Evolutionary conservation across 2,329 filamentous ascomycete genomes (phyloP).

Genomic region (Xylariaceae sp.): DNA sequence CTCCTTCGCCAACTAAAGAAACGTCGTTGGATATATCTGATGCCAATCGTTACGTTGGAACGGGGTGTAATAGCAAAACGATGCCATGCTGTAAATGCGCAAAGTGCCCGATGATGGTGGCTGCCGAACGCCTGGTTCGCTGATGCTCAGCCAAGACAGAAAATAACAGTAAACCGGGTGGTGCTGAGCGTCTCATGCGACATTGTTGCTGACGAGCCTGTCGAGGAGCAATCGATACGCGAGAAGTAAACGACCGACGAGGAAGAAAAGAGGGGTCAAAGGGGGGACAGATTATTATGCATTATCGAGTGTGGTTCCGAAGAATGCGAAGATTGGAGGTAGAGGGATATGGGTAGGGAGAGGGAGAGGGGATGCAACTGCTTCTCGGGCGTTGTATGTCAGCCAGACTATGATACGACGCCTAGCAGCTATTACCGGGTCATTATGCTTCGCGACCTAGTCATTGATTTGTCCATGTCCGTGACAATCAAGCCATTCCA

Average conservation of each 20-base stretch:
- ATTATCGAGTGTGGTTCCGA: constrained; percentile 22
- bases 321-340: not conserved
- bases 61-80: constrained; percentile 6
- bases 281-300: constrained; percentile 20
- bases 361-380: not conserved
- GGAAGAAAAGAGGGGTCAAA: constrained; percentile 11
- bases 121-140: constrained; percentile 25
- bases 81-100: constrained; percentile 19
- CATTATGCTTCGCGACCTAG: not conserved
- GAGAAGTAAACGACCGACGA: constrained; percentile 17
- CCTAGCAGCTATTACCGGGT: not conserved
- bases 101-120: constrained; percentile 14
- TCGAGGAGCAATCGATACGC: constrained; percentile 18
- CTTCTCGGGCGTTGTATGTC: not conserved
- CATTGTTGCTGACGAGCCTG: constrained; percentile 20
- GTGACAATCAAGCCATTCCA: not conserved
- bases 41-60: constrained; percentile 8
- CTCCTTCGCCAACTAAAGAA: constrained; percentile 2
- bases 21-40: constrained; percentile 15
- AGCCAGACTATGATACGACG: not conserved
- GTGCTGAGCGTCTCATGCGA: constrained; percentile 13
- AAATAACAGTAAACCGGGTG: constrained; percentile 5
- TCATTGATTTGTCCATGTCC: not conserved
- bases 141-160: constrained; percentile 20
- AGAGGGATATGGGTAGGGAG: too few relatives aligned